Evolutionary conservation across 2,329 filamentous ascomycete species (phyloP).

Genomic region (Albifimbria verrucaria): DNA sequence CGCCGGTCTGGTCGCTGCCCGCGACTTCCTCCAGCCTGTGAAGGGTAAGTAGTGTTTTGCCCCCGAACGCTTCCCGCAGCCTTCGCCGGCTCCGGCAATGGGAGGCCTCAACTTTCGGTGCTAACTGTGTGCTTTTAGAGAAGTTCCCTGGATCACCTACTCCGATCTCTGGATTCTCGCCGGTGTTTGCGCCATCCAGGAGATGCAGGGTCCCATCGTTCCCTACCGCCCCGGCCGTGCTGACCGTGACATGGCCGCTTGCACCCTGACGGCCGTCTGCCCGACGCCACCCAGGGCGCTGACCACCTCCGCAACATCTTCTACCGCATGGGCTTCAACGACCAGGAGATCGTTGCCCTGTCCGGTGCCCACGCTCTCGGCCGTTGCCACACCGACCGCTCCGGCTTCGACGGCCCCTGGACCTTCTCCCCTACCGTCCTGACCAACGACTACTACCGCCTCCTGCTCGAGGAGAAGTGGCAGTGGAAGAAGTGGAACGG

Average conservation of each 20-base stretch:
- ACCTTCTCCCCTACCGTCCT: slow-evolving; percentile 87
- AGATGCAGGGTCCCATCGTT: slow-evolving; percentile 86
- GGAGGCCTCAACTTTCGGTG: not conserved
- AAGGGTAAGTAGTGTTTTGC: slow-evolving; percentile 56
- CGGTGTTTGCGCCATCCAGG: slow-evolving; percentile 83
- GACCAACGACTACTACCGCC: slow-evolving; percentile 92
- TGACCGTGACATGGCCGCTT: slow-evolving; percentile 76
- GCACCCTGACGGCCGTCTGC: slow-evolving; percentile 90
- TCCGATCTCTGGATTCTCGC: slow-evolving; percentile 95
- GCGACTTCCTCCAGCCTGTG: slow-evolving; percentile 89
- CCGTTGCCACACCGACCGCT: slow-evolving; percentile 85
- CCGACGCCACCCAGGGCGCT: slow-evolving; percentile 74
- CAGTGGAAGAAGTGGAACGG: slow-evolving; percentile 87
- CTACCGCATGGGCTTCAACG: slow-evolving; percentile 95
- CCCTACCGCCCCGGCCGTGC: slow-evolving; percentile 83
- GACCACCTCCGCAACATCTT: slow-evolving; percentile 90
- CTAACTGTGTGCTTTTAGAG: slow-evolving; percentile 20
- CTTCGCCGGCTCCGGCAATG: too few relatives aligned
- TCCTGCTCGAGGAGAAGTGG: slow-evolving; percentile 92
- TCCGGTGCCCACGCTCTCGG: slow-evolving; percentile 83
- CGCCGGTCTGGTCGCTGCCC: slow-evolving; percentile 79
- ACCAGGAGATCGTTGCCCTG: slow-evolving; percentile 93
- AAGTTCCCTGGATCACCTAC: slow-evolving; percentile 94
- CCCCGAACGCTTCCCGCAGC: not conserved
- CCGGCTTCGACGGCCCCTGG: slow-evolving; percentile 86